Base-by-base conservation (phyloP, 139 green algal species). In the Tetraselmis chui region DNA sequence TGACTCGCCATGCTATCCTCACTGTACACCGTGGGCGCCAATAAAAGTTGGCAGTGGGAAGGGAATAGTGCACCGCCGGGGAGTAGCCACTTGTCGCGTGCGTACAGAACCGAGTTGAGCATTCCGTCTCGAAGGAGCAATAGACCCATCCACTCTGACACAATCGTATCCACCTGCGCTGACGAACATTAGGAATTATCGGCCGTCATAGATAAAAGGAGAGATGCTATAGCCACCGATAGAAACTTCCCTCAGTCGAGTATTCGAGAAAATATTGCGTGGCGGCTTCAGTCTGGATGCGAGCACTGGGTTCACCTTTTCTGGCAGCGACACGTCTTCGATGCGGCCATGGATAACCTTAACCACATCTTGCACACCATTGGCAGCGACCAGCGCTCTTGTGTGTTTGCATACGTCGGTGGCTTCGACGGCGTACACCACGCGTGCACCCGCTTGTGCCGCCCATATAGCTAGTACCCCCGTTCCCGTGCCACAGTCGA, bases 381-480 rank as follows among this genome's bases (percentile, higher is more conserved):
- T 97, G 24, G 88, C 83, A n/a, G 90, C 86, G 24, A 97, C 90
- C 58, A 99, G 88, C 27, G 81, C 87, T 23, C 89, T 80, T 27
- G 97, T 97, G 82, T 93, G 79, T 80, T 92, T 86, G 1, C 95
- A 96, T 92, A 99, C 98, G 86, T 88, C 81, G 1, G 97, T 99
- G 0, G 96, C 96, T 87, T 99, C 97, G 0, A 99, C 95, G 1
- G 97, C 97, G 83, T 98, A 98, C 67, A 98, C 95, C 79, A 90
- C 88, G 24, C 59, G 76, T 32, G 93, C 93, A 27, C 93, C 75
- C 24, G 94, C 94, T 82, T 94, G 94, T 58, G 93, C 96, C 0
- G 95, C 94, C 87, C 98, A 98, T 58, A 99, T 95, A 75, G 97
- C 94, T 28, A 99, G 89, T 83, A 99, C 98, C 79, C 96, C 96